Evolutionary conservation across 345 rosid genomes (phyloP).

Genomic region (Iberis pinnata): DNA sequence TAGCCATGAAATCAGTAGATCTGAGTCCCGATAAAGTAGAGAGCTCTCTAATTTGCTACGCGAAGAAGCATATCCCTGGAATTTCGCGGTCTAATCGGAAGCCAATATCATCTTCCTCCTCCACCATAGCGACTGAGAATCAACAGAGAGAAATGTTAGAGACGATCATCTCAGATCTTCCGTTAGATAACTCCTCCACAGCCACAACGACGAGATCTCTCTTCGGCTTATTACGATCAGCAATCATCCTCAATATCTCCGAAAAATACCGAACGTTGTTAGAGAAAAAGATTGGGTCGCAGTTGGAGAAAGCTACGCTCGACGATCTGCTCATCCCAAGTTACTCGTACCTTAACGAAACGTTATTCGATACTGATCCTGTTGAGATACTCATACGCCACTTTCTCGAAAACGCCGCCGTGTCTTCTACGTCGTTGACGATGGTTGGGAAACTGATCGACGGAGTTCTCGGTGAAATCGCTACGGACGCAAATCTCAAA

Average conservation of each 20-base stretch:
- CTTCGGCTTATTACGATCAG: slow-evolving; percentile 65
- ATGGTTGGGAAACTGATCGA: slow-evolving; percentile 87
- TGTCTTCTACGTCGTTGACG: slow-evolving; percentile 54
- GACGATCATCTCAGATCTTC: slow-evolving; percentile 55
- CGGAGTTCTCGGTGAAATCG: slow-evolving; percentile 84
- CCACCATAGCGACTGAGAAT: slow-evolving; percentile 40
- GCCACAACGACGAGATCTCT: slow-evolving; percentile 55
- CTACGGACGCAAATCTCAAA: slow-evolving; percentile 87
- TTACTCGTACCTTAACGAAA: slow-evolving; percentile 87
- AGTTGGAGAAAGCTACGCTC: slow-evolving; percentile 72
- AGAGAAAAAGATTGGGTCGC: slow-evolving; percentile 77
- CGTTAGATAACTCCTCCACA: slow-evolving; percentile 48
- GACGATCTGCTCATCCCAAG: slow-evolving; percentile 94
- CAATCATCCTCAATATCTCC: slow-evolving; percentile 74
- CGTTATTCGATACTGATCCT: slow-evolving; percentile 84
- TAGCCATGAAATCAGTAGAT: slow-evolving; percentile 51
- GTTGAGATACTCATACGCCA: slow-evolving; percentile 66
- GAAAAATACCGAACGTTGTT: slow-evolving; percentile 48
- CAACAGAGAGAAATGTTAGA: slow-evolving; percentile 84
- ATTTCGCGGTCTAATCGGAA: slow-evolving; percentile 61
- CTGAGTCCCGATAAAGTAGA: slow-evolving; percentile 56
- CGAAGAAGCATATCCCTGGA: slow-evolving; percentile 76
- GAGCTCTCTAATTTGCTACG: slow-evolving; percentile 73
- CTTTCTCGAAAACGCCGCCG: slow-evolving; percentile 43
- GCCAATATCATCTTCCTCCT: slow-evolving; percentile 42